These are phyloP conservation scores for Boletus sensibilis DNA, from an alignment of 768 basidiomycete genomes.

Conservation along the genomic window DNA sequence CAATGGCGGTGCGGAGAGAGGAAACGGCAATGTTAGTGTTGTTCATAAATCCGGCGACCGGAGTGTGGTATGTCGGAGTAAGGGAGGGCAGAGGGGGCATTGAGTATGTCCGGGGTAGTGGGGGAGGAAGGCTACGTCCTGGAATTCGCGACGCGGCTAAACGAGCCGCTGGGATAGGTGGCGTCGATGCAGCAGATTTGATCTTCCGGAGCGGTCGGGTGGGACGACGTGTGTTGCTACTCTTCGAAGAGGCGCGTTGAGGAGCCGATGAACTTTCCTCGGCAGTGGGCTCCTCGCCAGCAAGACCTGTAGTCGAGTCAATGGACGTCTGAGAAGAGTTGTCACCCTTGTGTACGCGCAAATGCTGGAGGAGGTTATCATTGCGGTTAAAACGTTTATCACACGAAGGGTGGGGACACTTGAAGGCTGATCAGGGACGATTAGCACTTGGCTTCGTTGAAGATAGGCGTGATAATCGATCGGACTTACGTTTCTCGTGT, in stretches of 20 bases:
- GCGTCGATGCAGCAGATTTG: slow-evolving; percentile 37
- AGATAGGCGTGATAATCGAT: slow-evolving; percentile 17
- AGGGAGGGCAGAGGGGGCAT: slow-evolving; percentile 34
- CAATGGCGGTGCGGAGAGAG: slow-evolving; percentile 35
- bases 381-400: slow-evolving; percentile 75
- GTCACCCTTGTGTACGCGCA: slow-evolving; percentile 61
- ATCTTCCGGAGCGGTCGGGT: slow-evolving; percentile 35
- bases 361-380: slow-evolving; percentile 78
- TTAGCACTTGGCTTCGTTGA: slow-evolving; percentile 18
- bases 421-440: slow-evolving; percentile 54
- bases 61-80: slow-evolving; percentile 27
- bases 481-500: slow-evolving; percentile 68
- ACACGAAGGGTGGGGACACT: slow-evolving; percentile 65
- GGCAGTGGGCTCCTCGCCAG: slow-evolving; percentile 24
- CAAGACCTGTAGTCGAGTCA: slow-evolving; percentile 27
- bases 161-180: slow-evolving; percentile 34
- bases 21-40: slow-evolving; percentile 38
- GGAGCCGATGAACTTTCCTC: slow-evolving; percentile 23
- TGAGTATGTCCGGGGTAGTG: slow-evolving; percentile 35
- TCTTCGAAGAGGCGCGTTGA: slow-evolving; percentile 28
- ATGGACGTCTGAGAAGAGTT: slow-evolving; percentile 35
- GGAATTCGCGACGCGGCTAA: slow-evolving; percentile 33
- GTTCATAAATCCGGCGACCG: slow-evolving; percentile 31
- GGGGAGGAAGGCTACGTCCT: slow-evolving; percentile 30
- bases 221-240: slow-evolving; percentile 23